Evolutionary conservation across 2,329 filamentous ascomycete genomes (phyloP).

Genomic region (Clonostachys rosea): DNA sequence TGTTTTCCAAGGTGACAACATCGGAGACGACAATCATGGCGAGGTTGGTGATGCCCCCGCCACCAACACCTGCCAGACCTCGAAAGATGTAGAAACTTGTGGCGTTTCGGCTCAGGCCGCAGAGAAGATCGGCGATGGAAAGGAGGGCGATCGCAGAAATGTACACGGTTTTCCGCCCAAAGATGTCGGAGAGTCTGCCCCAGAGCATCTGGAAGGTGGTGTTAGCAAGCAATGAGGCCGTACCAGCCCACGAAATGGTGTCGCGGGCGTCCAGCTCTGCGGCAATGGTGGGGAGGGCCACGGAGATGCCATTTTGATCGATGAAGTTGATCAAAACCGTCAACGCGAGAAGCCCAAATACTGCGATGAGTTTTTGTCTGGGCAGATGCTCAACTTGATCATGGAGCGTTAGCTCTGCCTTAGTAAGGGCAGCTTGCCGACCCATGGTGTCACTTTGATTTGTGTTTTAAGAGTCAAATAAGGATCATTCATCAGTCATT

Average conservation of each 20-base stretch:
- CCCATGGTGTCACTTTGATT: neutral
- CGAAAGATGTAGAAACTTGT: constrained; percentile 58
- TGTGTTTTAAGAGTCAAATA: no score
- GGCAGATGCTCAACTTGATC: constrained; percentile 56
- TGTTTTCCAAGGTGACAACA: constrained; percentile 51
- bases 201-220: constrained; percentile 63
- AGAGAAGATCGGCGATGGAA: constrained; percentile 52
- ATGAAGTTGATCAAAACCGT: constrained; percentile 50
- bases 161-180: constrained; percentile 55
- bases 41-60: constrained; percentile 54
- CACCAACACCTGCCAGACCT: constrained; percentile 55
- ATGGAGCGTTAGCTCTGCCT: constrained; percentile 38
- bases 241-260: constrained; percentile 53
- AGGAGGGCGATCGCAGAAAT: constrained; percentile 47
- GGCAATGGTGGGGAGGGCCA: constrained; percentile 46
- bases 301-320: constrained; percentile 51
- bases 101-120: constrained; percentile 49
- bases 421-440: constrained; percentile 1
- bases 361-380: constrained; percentile 38
- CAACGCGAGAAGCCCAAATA: constrained; percentile 46
- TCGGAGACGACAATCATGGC: constrained; percentile 60
- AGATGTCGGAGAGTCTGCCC: constrained; percentile 56
- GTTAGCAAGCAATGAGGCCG: constrained; percentile 47
- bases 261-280: constrained; percentile 35
- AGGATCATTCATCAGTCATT: no score